Evolutionary conservation across 73 alveolate genomes (phyloP).

Genomic region (Symbiodinium pilosum): DNA sequence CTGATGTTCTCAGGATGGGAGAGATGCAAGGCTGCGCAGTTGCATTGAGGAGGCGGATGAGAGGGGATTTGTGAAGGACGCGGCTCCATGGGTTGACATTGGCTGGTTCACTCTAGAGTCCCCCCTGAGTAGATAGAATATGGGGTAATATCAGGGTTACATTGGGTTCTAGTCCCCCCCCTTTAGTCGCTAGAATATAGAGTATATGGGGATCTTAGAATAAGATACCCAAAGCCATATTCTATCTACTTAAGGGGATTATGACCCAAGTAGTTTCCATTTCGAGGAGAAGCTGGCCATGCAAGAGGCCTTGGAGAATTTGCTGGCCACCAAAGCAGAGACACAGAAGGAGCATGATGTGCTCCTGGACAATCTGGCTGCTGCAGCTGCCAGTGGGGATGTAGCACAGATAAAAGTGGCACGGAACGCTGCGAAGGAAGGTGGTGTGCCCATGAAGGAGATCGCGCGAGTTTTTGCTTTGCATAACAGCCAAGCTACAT

Average conservation of each 20-base stretch:
- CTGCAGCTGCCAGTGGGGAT: constrained; percentile 57
- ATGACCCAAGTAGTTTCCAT: neutral
- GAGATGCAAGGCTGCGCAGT: neutral
- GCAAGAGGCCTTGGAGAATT: constrained; percentile 35
- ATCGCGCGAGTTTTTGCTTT: constrained; percentile 76
- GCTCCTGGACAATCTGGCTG: constrained; percentile 81
- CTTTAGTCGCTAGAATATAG: no score
- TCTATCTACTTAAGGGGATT: no score
- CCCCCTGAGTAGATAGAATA: no score
- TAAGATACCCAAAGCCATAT: no score
- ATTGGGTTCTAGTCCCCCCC: no score
- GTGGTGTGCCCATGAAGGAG: constrained; percentile 94
- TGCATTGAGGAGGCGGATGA: constrained; percentile 57
- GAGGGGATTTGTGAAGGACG: constrained; percentile 38
- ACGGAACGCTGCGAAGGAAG: constrained; percentile 94
- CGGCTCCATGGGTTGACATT: neutral
- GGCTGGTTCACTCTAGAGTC: neutral
- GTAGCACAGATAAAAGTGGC: constrained; percentile 78
- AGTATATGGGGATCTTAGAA: no score
- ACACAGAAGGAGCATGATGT: constrained; percentile 53
- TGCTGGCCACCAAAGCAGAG: neutral
- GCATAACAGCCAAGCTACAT: constrained; percentile 43
- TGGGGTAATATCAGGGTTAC: no score
- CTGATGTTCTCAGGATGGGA: neutral
- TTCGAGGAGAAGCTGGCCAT: constrained; percentile 61